phyloP scores from a whole-genome alignment of 2,329 filamentous ascomycete genomes.

The Emergomyces africanus region DNA sequence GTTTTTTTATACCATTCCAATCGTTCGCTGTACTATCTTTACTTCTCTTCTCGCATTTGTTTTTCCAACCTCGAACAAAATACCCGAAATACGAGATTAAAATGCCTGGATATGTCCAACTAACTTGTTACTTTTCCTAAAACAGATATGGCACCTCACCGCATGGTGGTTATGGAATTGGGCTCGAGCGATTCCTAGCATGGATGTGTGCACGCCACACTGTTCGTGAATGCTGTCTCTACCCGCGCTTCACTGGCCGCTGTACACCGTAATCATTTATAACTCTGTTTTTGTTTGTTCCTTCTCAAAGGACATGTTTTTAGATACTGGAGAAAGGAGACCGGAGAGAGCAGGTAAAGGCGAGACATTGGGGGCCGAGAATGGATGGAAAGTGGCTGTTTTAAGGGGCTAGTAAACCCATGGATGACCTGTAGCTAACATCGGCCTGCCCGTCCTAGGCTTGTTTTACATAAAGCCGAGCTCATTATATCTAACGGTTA shows the following conservation, averaged over 20 bases:
- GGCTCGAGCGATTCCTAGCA: conserved; percentile 67
- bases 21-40: not conserved
- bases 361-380: not conserved
- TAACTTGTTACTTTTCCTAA: conserved; percentile 5
- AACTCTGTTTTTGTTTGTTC: not conserved
- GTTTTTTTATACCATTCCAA: not conserved
- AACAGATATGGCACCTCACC: conserved; percentile 75
- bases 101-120: conserved; percentile 1
- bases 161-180: conserved; percentile 87
- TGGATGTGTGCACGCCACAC: conserved; percentile 56
- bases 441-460: not conserved
- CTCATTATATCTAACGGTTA: too few species aligned
- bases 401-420: not conserved
- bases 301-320: not conserved
- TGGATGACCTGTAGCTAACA: not conserved
- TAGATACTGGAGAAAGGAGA: not conserved
- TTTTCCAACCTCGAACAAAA: not conserved
- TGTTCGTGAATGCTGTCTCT: conserved; percentile 45
- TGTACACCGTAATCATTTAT: conserved; percentile 28
- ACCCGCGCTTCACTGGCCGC: conserved; percentile 38
- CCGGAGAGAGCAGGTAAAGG: not conserved
- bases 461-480: too few species aligned
- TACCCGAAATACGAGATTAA: not conserved
- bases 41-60: not conserved
- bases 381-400: not conserved